Base-by-base conservation (phyloP, 345 rosid genomes). In the Punica granatum region DNA sequence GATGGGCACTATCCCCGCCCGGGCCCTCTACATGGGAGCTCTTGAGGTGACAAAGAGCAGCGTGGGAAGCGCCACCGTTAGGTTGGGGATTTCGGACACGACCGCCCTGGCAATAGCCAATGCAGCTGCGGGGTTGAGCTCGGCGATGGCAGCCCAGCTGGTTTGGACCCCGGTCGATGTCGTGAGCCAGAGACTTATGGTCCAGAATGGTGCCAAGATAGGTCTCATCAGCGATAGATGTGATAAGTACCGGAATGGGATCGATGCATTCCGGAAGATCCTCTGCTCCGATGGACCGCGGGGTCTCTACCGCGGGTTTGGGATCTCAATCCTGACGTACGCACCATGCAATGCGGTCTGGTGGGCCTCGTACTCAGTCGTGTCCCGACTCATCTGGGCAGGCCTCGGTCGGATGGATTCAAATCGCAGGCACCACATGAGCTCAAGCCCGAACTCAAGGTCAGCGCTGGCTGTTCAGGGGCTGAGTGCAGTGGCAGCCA, bases 331-430 rank as follows among this genome's bases (percentile, higher is more conserved):
- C 70, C 65, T 90, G 88, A 87, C 97, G 25, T 93, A 93, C 63
- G 98, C 98, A 0, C 98, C 98, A 6, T 93, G 97, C 23, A 93
- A 93, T 51, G 94, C 98, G 0, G 91, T 93, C 62, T 93, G 98
- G 97, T 93, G 98, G 98, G 81, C 92, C 1, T 90, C 97, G 54
- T 93, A 93, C 84, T 88, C 96, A n/a, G 90, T 93, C 51, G 85
- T 85, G 0, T 74, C 85, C 44, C 69, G 82, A 80, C 81, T 90
- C 66, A 77, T 88, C 53, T 86, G 89, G 88, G 82, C 81, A 60
- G 74, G 85, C 23, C 25, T 82, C 60, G 84, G 84, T 56, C 72
- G 64, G 34, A 14, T 4, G 19, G 61, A 26, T 1, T 56, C 61
- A 15, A 14, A 56, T 10, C 34, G 7, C 18, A 33, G 33, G 34